Conservation (phyloP, 768 basidiomycete species). For the Hericium alpestre region DNA sequence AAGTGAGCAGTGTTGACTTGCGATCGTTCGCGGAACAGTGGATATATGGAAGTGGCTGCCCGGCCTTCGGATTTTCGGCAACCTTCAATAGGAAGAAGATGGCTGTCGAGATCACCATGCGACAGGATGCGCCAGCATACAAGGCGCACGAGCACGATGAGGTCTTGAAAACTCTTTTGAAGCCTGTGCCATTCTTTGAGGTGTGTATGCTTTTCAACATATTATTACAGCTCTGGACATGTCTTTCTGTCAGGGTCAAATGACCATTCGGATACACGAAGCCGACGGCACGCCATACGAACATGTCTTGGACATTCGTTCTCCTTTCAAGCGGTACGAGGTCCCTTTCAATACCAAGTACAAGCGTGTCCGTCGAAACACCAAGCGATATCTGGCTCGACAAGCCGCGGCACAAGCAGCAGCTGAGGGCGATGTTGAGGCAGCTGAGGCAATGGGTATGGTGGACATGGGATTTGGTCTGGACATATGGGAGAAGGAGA, state of each 20-base stretch:
- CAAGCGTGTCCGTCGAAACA: slow-evolving; percentile 90
- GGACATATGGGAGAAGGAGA: slow-evolving; percentile 93
- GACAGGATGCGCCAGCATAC: slow-evolving; percentile 76
- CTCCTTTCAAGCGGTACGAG: slow-evolving; percentile 85
- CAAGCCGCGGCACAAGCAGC: slow-evolving; percentile 90
- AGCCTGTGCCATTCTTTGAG: slow-evolving; percentile 86
- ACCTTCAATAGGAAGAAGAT: slow-evolving; percentile 96
- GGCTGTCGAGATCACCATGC: slow-evolving; percentile 93
- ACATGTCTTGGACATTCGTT: slow-evolving; percentile 88
- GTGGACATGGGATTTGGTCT: slow-evolving; percentile 90
- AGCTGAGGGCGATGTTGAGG: slow-evolving; percentile 84
- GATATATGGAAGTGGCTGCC: slow-evolving; percentile 97
- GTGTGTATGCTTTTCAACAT: slow-evolving; percentile 26
- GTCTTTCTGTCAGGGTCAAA: slow-evolving; percentile 57
- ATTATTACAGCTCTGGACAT: neutral
- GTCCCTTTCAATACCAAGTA: slow-evolving; percentile 98
- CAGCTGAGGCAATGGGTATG: slow-evolving; percentile 88
- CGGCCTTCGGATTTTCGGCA: slow-evolving; percentile 79
- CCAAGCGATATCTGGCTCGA: slow-evolving; percentile 88
- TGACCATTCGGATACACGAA: slow-evolving; percentile 98
- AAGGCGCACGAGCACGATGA: slow-evolving; percentile 56
- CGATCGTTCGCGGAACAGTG: slow-evolving; percentile 95
- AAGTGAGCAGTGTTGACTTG: slow-evolving; percentile 85
- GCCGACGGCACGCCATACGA: slow-evolving; percentile 99
- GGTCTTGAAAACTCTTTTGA: slow-evolving; percentile 51